A percentile compares a stretch with the other conserved stretches of the same genome.
Evolutionary conservation across 1,139 yeast species (phyloP).

Genomic region (Candida pseudoviswanathii): DNA sequence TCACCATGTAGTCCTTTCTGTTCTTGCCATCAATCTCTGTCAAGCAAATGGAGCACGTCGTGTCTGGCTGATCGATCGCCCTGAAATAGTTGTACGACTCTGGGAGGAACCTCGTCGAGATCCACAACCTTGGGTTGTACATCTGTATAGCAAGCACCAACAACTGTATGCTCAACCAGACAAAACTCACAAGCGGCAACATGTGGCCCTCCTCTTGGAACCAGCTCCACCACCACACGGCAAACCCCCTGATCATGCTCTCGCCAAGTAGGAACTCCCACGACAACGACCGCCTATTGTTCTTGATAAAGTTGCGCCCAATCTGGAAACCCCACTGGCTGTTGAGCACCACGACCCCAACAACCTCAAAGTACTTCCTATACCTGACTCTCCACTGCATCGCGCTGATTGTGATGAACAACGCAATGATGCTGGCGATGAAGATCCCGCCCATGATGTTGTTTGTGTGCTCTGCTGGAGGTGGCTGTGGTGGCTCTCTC

Average conservation of each 20-base stretch:
- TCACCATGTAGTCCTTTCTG: conserved; percentile 57
- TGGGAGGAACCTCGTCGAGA: conserved; percentile 16
- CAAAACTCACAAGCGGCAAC: neutral
- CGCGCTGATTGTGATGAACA: conserved; percentile 60
- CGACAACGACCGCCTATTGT: conserved; percentile 63
- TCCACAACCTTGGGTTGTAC: conserved; percentile 52
- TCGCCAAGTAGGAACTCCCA: conserved; percentile 76
- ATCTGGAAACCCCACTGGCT: conserved; percentile 94
- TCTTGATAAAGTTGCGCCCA: conserved; percentile 72
- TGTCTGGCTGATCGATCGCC: conserved; percentile 30
- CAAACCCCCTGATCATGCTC: conserved; percentile 53
- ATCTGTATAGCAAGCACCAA: neutral
- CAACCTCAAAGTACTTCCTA: conserved; percentile 60
- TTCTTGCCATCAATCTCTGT: conserved; percentile 51
- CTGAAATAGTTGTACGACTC: conserved; percentile 25
- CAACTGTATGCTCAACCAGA: neutral
- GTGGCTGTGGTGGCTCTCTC: conserved; percentile 16
- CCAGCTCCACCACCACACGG: conserved; percentile 48
- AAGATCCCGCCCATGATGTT: conserved; percentile 66
- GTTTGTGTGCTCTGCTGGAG: conserved; percentile 36
- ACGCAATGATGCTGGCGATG: conserved; percentile 51
- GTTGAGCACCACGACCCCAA: conserved; percentile 52
- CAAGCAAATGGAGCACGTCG: conserved; percentile 92
- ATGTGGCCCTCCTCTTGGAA: neutral
- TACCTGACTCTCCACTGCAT: conserved; percentile 63